A percentile compares a stretch with the other conserved stretches of the same genome.
These are phyloP conservation scores for Peterozyma xylosa DNA, from an alignment of 805 yeast species.

Conservation along the genomic window DNA sequence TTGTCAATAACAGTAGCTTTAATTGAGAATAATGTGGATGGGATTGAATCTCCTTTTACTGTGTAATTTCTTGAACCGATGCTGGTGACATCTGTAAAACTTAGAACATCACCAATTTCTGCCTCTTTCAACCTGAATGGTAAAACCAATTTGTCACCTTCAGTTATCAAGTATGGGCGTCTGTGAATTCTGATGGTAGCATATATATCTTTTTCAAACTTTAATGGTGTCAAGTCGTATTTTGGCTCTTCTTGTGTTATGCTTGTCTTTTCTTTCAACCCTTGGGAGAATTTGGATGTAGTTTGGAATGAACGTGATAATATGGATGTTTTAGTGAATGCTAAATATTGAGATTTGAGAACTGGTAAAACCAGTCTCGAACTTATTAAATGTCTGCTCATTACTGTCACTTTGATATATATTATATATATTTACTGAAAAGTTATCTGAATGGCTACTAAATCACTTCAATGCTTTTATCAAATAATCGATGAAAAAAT, in stretches of 20 bases:
- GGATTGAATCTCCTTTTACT: slow-evolving; percentile 46
- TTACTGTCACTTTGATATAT: too few species aligned
- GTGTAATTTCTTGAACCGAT: slow-evolving; percentile 84
- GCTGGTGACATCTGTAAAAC: slow-evolving; percentile 67
- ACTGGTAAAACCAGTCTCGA: too few species aligned
- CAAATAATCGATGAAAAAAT: too few species aligned
- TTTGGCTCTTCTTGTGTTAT: neutral
- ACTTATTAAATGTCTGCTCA: too few species aligned
- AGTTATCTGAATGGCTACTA: too few species aligned
- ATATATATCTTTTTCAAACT: slow-evolving; percentile 60
- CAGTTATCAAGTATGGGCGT: slow-evolving; percentile 81
- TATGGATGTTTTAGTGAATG: neutral
- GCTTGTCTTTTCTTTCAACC: neutral
- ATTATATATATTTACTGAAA: too few species aligned
- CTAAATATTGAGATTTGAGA: too few species aligned
- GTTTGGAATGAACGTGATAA: slow-evolving; percentile 4
- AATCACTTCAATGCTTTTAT: too few species aligned
- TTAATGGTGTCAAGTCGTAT: slow-evolving; percentile 53
- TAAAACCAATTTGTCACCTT: slow-evolving; percentile 77
- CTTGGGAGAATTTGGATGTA: slow-evolving; percentile 5
- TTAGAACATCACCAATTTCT: slow-evolving; percentile 75
- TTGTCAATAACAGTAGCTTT: slow-evolving; percentile 82
- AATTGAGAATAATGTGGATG: slow-evolving; percentile 46
- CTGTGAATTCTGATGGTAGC: slow-evolving; percentile 79
- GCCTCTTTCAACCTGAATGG: slow-evolving; percentile 76